Evolutionary conservation across 1,284 basidiomycete species (phyloP).

Genomic region (Ustilago loliicola): DNA sequence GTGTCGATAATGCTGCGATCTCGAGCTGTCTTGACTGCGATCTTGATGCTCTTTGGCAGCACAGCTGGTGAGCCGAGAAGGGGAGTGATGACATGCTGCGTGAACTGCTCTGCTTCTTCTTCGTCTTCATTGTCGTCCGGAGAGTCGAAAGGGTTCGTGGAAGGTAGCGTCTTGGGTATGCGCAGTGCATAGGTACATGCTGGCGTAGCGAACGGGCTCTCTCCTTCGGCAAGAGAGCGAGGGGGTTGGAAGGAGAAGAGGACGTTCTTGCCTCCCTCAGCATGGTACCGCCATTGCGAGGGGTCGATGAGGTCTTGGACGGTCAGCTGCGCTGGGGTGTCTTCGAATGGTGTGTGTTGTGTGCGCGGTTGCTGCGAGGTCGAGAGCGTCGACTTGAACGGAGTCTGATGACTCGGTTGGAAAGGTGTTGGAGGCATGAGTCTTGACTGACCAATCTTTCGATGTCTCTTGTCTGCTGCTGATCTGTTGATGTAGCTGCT

Average conservation of each 20-base stretch:
- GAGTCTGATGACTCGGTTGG: conserved; percentile 44
- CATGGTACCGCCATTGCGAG: conserved; percentile 46
- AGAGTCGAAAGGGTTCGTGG: neutral
- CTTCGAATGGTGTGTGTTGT: conserved; percentile 25
- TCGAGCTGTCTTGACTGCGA: conserved; percentile 15
- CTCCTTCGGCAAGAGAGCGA: neutral
- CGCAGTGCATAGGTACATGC: conserved; percentile 30
- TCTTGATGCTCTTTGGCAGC: conserved; percentile 21
- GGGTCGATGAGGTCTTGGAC: conserved; percentile 34
- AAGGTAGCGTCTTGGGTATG: conserved; percentile 27
- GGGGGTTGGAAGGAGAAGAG: conserved; percentile 33
- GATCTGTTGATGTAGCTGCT: neutral
- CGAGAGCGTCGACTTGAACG: conserved; percentile 55
- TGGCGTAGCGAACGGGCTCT: conserved; percentile 24
- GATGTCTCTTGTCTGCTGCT: neutral
- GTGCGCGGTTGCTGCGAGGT: conserved; percentile 36
- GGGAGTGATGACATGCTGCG: conserved; percentile 23
- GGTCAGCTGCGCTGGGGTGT: conserved; percentile 7
- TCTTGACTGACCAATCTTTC: neutral
- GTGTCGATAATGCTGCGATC: conserved; percentile 37
- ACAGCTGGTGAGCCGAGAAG: conserved; percentile 28
- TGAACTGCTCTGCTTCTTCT: conserved; percentile 33
- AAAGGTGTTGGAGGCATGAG: conserved; percentile 53
- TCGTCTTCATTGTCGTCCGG: conserved; percentile 20
- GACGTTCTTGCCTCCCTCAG: conserved; percentile 57